Conservation (phyloP, 2,329 filamentous ascomycete species). For the Biscogniauxia sp. region DNA sequence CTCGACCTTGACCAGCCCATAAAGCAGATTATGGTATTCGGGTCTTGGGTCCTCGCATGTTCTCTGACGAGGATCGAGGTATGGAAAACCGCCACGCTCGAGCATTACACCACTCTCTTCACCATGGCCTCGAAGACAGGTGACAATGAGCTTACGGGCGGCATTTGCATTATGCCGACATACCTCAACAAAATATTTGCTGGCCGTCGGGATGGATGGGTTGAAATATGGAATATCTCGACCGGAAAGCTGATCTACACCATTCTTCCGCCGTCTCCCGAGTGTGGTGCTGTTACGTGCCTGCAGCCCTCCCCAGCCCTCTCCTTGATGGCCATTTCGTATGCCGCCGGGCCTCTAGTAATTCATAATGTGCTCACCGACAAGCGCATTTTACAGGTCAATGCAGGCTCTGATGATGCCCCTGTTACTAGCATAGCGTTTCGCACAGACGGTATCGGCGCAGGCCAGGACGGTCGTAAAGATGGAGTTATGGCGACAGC, state of each 20-base stretch:
- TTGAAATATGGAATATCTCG: conserved; percentile 97
- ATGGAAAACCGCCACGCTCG: conserved; percentile 79
- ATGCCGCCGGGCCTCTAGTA: conserved; percentile 72
- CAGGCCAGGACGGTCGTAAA: conserved; percentile 79
- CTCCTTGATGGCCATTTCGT: conserved; percentile 83
- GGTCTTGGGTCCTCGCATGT: conserved; percentile 85
- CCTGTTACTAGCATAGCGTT: conserved; percentile 84
- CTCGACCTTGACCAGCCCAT: conserved; percentile 67
- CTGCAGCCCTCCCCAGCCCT: conserved; percentile 81
- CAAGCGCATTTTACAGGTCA: conserved; percentile 66
- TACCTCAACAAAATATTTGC: conserved; percentile 95
- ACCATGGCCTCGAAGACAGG: conserved; percentile 55
- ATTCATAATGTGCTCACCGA: conserved; percentile 83
- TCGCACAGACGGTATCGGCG: conserved; percentile 82
- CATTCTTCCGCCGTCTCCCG: conserved; percentile 70
- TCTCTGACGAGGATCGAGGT: conserved; percentile 75
- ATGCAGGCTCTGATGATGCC: conserved; percentile 61
- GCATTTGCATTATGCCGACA: conserved; percentile 85
- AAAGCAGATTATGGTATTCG: conserved; percentile 76
- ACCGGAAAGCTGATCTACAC: conserved; percentile 90
- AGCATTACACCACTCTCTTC: conserved; percentile 86
- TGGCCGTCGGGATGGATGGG: conserved; percentile 79
- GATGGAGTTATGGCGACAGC: conserved; percentile 94
- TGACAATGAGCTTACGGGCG: conserved; percentile 70
- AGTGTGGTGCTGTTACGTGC: conserved; percentile 80